Percentiles rank a stretch among this genome's conserved stretches.
phyloP scores from a whole-genome alignment of 176 grass and related monocot species.

The Aegilops sharonensis region DNA sequence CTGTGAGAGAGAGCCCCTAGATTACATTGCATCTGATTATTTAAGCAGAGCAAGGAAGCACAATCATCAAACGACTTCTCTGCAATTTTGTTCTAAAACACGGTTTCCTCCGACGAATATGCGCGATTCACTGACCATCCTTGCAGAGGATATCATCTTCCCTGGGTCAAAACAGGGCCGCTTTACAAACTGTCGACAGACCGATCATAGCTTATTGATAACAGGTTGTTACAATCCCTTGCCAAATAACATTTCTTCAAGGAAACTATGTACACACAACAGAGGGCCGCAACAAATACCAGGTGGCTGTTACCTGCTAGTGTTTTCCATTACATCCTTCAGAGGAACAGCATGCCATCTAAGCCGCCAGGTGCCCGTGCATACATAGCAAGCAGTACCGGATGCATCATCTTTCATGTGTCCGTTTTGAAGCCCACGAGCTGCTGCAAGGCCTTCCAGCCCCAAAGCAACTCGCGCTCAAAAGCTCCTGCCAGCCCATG shows the following conservation, averaged over 20 bases:
- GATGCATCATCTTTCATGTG: slow-evolving; percentile 34
- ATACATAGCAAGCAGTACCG: background rate
- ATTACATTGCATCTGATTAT: background rate
- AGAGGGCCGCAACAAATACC: background rate
- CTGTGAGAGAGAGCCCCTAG: background rate
- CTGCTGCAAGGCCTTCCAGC: slow-evolving; percentile 48
- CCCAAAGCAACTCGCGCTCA: slow-evolving; percentile 58
- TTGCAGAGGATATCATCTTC: background rate
- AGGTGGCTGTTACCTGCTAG: slow-evolving; percentile 4
- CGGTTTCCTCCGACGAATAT: background rate
- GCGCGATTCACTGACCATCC: background rate
- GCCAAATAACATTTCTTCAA: slow-evolving; percentile 20
- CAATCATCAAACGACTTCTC: background rate
- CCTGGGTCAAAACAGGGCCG: slow-evolving; percentile 1
- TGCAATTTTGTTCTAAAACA: background rate
- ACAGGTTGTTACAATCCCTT: slow-evolving; percentile 4
- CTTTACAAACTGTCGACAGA: background rate
- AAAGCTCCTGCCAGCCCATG: slow-evolving; percentile 20
- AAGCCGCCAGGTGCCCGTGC: background rate
- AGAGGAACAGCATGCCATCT: background rate
- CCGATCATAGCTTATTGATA: slow-evolving; percentile 30
- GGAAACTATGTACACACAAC: slow-evolving; percentile 33
- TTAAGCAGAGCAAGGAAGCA: background rate
- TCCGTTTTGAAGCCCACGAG: slow-evolving; percentile 54
- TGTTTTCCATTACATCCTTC: slow-evolving; percentile 14